These are phyloP conservation scores for Phytophthora sp. DNA, from an alignment of 352 stramenopile species.

Conservation along the genomic window DNA sequence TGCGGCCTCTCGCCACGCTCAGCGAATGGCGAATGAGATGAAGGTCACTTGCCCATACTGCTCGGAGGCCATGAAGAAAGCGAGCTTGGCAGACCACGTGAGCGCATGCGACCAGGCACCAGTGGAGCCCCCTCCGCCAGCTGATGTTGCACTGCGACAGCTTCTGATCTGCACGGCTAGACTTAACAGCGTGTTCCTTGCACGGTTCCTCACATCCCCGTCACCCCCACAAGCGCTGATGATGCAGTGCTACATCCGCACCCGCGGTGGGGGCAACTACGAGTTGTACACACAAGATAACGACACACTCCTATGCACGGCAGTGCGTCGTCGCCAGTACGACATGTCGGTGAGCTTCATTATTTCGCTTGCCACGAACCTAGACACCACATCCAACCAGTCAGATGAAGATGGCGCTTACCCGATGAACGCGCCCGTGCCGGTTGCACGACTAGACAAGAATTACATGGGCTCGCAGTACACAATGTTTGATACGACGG, in stretches of 20 bases:
- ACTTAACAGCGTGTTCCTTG: constrained; percentile 57
- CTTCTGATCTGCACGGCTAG: constrained; percentile 65
- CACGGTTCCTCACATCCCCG: constrained; percentile 64
- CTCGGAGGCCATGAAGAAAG: constrained; percentile 77
- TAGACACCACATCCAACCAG: constrained; percentile 39
- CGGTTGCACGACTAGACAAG: constrained; percentile 82
- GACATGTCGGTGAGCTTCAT: constrained; percentile 89
- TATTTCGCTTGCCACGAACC: constrained; percentile 65
- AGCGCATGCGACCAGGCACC: constrained; percentile 67
- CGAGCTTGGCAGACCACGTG: constrained; percentile 67
- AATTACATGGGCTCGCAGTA: constrained; percentile 91
- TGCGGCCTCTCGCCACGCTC: constrained; percentile 66
- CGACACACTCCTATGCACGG: constrained; percentile 77
- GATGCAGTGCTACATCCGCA: constrained; percentile 91
- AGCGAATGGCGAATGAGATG: constrained; percentile 89
- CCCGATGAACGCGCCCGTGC: constrained; percentile 37
- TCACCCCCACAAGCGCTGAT: constrained; percentile 68
- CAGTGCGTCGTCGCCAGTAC: constrained; percentile 81
- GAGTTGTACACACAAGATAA: constrained; percentile 87
- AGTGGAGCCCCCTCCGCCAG: constrained; percentile 73
- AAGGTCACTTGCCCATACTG: constrained; percentile 77
- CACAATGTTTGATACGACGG: constrained; percentile 79
- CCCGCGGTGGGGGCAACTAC: constrained; percentile 80
- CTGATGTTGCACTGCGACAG: constrained; percentile 70
- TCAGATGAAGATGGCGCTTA: constrained; percentile 21